These are phyloP conservation scores for Diutina mesorugosa DNA, from an alignment of 1,139 yeast genomes.

Conservation along the genomic window DNA sequence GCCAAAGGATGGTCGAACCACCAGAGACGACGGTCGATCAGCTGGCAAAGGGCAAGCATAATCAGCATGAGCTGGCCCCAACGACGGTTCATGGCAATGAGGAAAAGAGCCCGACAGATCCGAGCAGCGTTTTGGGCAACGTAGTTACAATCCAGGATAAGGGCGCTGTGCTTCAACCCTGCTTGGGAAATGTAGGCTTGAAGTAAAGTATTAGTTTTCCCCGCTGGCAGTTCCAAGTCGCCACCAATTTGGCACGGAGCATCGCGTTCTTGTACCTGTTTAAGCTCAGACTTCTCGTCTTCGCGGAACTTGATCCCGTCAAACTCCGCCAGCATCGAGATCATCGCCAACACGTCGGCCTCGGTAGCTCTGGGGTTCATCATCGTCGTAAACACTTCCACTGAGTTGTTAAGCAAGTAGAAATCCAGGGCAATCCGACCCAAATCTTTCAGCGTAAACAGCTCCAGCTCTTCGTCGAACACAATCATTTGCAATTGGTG, in stretches of 20 bases:
- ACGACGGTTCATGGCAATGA: constrained; percentile 73
- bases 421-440: constrained; percentile 95
- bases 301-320: constrained; percentile 82
- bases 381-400: constrained; percentile 81
- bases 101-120: constrained; percentile 80
- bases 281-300: constrained; percentile 72
- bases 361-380: constrained; percentile 80
- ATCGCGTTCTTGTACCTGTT: constrained; percentile 43
- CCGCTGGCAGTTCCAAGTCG: constrained; percentile 61
- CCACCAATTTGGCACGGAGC: constrained; percentile 80
- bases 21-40: constrained; percentile 80
- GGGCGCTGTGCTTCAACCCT: constrained; percentile 60
- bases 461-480: constrained; percentile 73
- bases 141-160: constrained; percentile 78
- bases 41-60: constrained; percentile 69
- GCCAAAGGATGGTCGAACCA: constrained; percentile 81
- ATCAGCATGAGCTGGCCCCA: constrained; percentile 79
- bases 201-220: constrained; percentile 76
- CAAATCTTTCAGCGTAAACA: constrained; percentile 73
- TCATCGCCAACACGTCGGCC: constrained; percentile 81
- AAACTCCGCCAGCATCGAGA: constrained; percentile 90
- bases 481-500: constrained; percentile 87
- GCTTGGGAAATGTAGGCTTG: constrained; percentile 84
- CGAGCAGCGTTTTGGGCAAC: constrained; percentile 94
- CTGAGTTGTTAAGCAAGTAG: constrained; percentile 70